Conservation (phyloP, 2,329 filamentous ascomycete genomes). For the Neoarthrinium moseri region DNA sequence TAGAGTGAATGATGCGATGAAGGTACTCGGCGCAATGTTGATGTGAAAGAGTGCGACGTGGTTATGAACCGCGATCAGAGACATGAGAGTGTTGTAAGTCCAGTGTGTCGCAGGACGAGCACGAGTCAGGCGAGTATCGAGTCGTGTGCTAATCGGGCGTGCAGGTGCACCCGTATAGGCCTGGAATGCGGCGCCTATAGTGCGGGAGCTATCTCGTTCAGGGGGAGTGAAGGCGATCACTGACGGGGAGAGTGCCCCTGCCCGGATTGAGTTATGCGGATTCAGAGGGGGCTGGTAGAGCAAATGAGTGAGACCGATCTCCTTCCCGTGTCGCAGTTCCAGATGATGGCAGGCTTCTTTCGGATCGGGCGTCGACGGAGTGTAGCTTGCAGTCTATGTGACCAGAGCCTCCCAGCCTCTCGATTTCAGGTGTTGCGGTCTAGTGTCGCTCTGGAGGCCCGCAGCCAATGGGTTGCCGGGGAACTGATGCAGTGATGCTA, state of each 20-base stretch:
- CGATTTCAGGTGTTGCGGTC: constrained; percentile 9
- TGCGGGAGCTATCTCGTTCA: not conserved
- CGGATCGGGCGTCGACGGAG: constrained; percentile 2
- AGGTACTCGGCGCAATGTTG: constrained; percentile 57
- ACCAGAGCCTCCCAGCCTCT: too few relatives aligned
- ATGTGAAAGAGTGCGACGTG: constrained; percentile 61
- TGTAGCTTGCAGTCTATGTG: too few relatives aligned
- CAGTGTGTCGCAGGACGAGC: constrained; percentile 38
- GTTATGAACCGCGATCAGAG: constrained; percentile 60
- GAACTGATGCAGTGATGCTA: not conserved
- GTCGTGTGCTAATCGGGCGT: not conserved
- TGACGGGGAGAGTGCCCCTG: too few relatives aligned
- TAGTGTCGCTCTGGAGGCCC: constrained; percentile 1
- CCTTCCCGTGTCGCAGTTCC: not conserved
- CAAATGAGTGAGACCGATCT: not conserved
- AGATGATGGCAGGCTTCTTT: not conserved
- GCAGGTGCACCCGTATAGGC: not conserved
- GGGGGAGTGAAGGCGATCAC: too few relatives aligned
- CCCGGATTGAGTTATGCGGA: too few relatives aligned
- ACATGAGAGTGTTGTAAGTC: constrained; percentile 32
- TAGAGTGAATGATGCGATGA: constrained; percentile 49
- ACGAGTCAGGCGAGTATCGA: not conserved
- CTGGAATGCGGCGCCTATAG: not conserved
- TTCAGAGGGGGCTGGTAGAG: constrained; percentile 1
- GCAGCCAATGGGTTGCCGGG: constrained; percentile 1